These are phyloP conservation scores for Xylaria palmicola DNA, from an alignment of 495 filamentous ascomycete genomes.

Conservation along the genomic window DNA sequence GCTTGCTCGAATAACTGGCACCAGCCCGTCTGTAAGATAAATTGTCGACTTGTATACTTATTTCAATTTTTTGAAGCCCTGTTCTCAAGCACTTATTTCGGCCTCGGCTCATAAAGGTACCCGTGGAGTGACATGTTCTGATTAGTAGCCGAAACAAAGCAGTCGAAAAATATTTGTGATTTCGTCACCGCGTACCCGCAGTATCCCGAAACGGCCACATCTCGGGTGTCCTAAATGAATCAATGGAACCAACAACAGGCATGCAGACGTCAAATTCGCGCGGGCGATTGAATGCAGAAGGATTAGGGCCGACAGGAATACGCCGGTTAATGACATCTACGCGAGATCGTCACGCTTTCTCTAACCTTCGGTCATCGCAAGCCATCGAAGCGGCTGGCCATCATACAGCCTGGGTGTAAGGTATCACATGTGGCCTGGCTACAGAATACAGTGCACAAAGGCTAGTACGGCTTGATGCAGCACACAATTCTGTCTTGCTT, in stretches of 20 bases:
- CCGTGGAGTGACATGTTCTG: neutral
- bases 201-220: slow-evolving; percentile 4
- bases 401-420: neutral
- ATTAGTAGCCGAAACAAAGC: neutral
- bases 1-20: neutral
- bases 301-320: neutral
- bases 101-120: neutral
- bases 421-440: neutral
- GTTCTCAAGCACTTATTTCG: neutral
- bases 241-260: neutral
- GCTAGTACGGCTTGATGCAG: neutral
- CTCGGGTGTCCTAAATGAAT: slow-evolving; percentile 4
- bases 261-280: neutral
- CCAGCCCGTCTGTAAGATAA: neutral
- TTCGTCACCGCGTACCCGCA: neutral
- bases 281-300: neutral
- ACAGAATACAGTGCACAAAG: neutral
- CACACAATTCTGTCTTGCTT: neutral
- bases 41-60: neutral
- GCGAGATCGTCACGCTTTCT: neutral
- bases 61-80: neutral
- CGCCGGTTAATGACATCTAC: neutral
- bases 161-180: neutral
- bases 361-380: neutral
- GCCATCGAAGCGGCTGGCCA: neutral